These are phyloP conservation scores for Agrocybe praecox DNA, from an alignment of 768 basidiomycete genomes.

Conservation along the genomic window DNA sequence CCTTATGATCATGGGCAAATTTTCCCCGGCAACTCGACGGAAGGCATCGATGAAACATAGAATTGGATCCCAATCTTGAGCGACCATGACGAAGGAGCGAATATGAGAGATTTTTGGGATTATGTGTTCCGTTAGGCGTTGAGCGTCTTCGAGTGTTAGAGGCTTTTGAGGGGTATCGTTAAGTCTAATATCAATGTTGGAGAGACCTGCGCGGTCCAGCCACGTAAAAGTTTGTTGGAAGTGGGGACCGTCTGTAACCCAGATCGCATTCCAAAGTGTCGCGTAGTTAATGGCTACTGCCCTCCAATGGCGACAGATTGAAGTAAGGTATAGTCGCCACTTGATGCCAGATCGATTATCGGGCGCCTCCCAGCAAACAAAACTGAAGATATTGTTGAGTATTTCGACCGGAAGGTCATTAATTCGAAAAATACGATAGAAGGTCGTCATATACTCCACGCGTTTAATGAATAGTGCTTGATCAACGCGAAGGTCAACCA, in stretches of 20 bases:
- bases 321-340: constrained; percentile 52
- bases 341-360: constrained; percentile 34
- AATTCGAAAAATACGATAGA: constrained; percentile 51
- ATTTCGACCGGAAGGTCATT: constrained; percentile 70
- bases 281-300: constrained; percentile 46
- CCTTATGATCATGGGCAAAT: constrained; percentile 47
- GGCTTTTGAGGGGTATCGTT: constrained; percentile 38
- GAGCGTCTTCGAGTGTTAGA: constrained; percentile 46
- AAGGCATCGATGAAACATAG: constrained; percentile 54
- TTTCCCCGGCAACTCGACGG: constrained; percentile 31
- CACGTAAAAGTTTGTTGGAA: constrained; percentile 56
- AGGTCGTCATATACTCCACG: constrained; percentile 29
- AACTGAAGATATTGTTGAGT: constrained; percentile 63
- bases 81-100: constrained; percentile 58
- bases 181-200: constrained; percentile 65
- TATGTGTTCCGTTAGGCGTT: constrained; percentile 49
- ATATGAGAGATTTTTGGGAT: constrained; percentile 58
- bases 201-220: constrained; percentile 56
- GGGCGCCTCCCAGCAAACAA: constrained; percentile 54
- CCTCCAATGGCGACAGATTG: constrained; percentile 63
- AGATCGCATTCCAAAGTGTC: constrained; percentile 66
- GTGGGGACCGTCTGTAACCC: constrained; percentile 55
- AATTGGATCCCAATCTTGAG: constrained; percentile 57
- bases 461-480: constrained; percentile 34
- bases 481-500: constrained; percentile 18